These are phyloP conservation scores for Leucoagaricus sp. DNA, from an alignment of 1,284 basidiomycete species.

Conservation along the genomic window DNA sequence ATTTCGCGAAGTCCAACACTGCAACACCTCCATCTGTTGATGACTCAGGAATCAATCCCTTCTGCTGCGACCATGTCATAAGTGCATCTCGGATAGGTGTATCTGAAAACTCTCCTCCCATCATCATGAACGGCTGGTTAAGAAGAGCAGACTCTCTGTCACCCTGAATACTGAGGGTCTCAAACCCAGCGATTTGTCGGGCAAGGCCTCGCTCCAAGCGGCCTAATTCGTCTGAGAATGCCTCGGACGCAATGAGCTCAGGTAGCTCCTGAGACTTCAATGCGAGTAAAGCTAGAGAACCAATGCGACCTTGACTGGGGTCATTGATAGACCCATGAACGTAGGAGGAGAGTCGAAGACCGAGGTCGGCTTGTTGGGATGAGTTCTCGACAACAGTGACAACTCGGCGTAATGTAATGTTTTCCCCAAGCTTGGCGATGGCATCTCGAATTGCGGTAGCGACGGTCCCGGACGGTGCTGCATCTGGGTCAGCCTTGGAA, in stretches of 20 bases:
- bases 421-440: slow-evolving; percentile 89
- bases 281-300: slow-evolving; percentile 65
- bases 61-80: slow-evolving; percentile 63
- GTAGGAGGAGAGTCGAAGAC: slow-evolving; percentile 76
- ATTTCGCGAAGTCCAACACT: slow-evolving; percentile 66
- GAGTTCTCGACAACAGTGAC: slow-evolving; percentile 67
- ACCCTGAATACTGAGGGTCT: slow-evolving; percentile 61
- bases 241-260: slow-evolving; percentile 42
- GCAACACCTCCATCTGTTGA: slow-evolving; percentile 48
- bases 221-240: slow-evolving; percentile 55
- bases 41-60: slow-evolving; percentile 42
- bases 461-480: slow-evolving; percentile 55
- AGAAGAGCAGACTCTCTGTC: slow-evolving; percentile 70
- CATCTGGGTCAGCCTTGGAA: slow-evolving; percentile 41
- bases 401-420: slow-evolving; percentile 80
- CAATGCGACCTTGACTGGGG: slow-evolving; percentile 68
- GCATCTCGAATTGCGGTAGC: slow-evolving; percentile 75
- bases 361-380: slow-evolving; percentile 40
- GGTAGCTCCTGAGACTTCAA: slow-evolving; percentile 51
- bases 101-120: slow-evolving; percentile 51
- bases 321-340: slow-evolving; percentile 63
- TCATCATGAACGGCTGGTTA: slow-evolving; percentile 83
- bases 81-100: slow-evolving; percentile 66
- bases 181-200: slow-evolving; percentile 86
- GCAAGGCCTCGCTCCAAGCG: slow-evolving; percentile 79